phyloP scores from a whole-genome alignment of 257 asterid genomes.

The Ophiorrhiza pumila region DNA sequence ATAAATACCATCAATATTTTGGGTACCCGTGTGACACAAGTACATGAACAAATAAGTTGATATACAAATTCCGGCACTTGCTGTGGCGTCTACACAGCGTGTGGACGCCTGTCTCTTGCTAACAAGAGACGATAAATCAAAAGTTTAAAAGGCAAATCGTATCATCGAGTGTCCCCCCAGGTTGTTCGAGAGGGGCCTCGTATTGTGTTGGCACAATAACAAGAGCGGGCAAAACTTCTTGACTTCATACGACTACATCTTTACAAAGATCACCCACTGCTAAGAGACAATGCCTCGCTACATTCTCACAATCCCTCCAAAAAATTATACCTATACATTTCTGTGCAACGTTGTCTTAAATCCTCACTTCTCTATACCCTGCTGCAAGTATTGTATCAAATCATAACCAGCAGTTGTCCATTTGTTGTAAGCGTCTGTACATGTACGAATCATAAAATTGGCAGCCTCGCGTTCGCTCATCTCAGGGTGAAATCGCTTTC shows the following conservation, averaged over 20 bases:
- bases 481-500: conserved; percentile 95
- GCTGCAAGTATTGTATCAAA: conserved; percentile 94
- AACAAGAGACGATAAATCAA: too few relatives aligned
- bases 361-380: conserved; percentile 89
- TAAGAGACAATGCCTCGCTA: background rate
- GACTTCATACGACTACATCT: background rate
- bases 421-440: conserved; percentile 94
- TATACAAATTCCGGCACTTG: too few relatives aligned
- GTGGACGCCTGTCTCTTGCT: too few relatives aligned
- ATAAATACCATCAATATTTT: too few relatives aligned
- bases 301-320: conserved; percentile 8
- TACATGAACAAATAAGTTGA: too few relatives aligned
- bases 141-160: too few relatives aligned
- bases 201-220: too few relatives aligned
- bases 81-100: too few relatives aligned
- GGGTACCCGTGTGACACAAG: too few relatives aligned
- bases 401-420: conserved; percentile 99
- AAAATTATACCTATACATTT: conserved; percentile 4
- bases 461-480: conserved; percentile 99
- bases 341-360: background rate
- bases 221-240: too few relatives aligned
- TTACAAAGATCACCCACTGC: conserved; percentile 7
- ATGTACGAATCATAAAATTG: conserved; percentile 74
- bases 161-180: too few relatives aligned
- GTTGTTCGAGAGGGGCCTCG: too few relatives aligned